A percentile compares a stretch with the other conserved stretches of the same genome.
Conservation (phyloP, 345 rosid species). For the Euclidium syriacum region DNA sequence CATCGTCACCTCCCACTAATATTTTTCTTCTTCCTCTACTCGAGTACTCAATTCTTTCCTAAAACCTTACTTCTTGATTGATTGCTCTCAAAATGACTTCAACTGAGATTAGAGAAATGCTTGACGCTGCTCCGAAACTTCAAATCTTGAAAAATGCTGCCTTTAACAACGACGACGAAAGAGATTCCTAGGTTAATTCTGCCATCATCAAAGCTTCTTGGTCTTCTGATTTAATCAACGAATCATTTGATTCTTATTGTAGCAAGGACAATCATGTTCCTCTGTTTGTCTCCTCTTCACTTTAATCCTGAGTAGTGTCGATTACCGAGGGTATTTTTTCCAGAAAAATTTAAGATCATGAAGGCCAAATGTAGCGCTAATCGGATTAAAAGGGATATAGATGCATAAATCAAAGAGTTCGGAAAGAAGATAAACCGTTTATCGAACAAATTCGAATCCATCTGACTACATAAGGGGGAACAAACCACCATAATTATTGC, state of each 20-base stretch:
- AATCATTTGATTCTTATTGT: constrained; percentile 51
- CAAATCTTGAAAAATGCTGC: constrained; percentile 95
- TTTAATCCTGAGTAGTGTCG: constrained; percentile 8
- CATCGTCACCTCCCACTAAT: too few relatives aligned
- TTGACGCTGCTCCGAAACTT: constrained; percentile 43
- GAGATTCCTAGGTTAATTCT: constrained; percentile 42
- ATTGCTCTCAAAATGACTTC: constrained; percentile 43
- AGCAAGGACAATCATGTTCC: constrained; percentile 25
- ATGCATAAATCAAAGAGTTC: constrained; percentile 68
- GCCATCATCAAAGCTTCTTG: constrained; percentile 45
- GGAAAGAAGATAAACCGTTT: constrained; percentile 69
- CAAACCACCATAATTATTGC: constrained; percentile 38
- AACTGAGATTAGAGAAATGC: constrained; percentile 41
- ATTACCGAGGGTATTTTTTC: constrained; percentile 20
- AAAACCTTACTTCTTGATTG: not conserved
- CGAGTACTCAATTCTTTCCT: not conserved
- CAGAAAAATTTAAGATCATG: constrained; percentile 16
- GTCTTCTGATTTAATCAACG: constrained; percentile 33
- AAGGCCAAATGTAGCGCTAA: constrained; percentile 8
- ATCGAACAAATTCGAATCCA: constrained; percentile 63
- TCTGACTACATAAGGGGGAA: constrained; percentile 65
- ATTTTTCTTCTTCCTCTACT: constrained; percentile 12
- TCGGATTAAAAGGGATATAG: constrained; percentile 46
- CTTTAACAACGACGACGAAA: constrained; percentile 76
- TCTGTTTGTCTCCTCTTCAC: not conserved